Conservation (phyloP, 805 yeast genomes). For the Priceomyces carsonii region DNA sequence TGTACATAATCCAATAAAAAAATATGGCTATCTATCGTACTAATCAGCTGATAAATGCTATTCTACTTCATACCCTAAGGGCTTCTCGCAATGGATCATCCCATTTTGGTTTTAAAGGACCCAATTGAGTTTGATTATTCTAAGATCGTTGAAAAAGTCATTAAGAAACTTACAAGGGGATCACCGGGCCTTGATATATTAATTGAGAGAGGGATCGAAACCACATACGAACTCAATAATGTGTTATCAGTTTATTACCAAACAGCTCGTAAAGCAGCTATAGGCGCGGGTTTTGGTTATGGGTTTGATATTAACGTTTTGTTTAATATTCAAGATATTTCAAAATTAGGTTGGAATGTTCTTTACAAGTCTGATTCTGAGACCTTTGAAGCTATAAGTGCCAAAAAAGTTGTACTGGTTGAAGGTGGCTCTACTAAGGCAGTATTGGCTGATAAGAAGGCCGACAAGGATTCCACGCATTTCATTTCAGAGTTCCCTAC, state of each 20-base stretch:
- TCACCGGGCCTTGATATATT: constrained; percentile 22
- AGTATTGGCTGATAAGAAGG: neutral
- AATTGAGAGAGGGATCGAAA: constrained; percentile 18
- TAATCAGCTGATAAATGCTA: neutral
- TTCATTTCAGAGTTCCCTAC: constrained; percentile 15
- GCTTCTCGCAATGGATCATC: constrained; percentile 3
- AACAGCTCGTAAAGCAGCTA: constrained; percentile 21
- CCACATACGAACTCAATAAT: constrained; percentile 24
- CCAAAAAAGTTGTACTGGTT: neutral
- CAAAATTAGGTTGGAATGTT: neutral
- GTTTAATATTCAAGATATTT: constrained; percentile 18
- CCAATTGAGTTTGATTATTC: constrained; percentile 15
- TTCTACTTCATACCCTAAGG: neutral
- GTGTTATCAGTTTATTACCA: constrained; percentile 31
- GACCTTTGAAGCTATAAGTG: neutral
- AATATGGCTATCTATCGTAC: neutral
- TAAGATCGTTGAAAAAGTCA: constrained; percentile 7
- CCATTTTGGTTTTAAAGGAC: constrained; percentile 13
- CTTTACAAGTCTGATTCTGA: constrained; percentile 4
- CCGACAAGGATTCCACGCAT: neutral
- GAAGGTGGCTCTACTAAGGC: neutral
- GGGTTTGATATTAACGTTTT: constrained; percentile 29
- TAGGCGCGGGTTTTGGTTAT: constrained; percentile 20
- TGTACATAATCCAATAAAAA: constrained; percentile 2
- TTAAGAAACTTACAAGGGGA: constrained; percentile 2